Evolutionary conservation across 257 asterid species (phyloP), one percentile per base, ranked within the genome.

Genomic region (Nicotiana obtusifolia): DNA sequence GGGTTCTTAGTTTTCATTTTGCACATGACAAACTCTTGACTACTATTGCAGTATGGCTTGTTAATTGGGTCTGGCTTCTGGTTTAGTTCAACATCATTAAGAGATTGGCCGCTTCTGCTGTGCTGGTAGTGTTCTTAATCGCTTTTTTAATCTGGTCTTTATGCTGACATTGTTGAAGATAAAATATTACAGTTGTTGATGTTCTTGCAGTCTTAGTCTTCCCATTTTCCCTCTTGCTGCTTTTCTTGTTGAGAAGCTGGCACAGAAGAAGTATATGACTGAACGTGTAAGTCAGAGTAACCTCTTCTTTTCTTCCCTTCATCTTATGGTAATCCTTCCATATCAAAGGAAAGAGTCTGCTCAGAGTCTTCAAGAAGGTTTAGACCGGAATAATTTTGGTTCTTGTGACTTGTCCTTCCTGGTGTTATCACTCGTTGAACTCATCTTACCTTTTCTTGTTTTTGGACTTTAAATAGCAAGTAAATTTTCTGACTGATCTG

Each of bases 51-150:
- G 99, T 94, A 96, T 86, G 99, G 99, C 83, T 94, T 91, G 98
- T 88, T 96, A 83, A 96, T 96, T 83, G 89, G 83, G 76, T 52
- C 92, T 19, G 98, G 92, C 59, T 96, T 96, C 89, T 96, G 99
- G 99, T 87, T 94, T 89, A 86, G 98, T 87, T 86, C 98, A 16
- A 93, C 85, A 82, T 94, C 98, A 28, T 87, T 94, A 37, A 83
- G 95, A 84, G 98, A 96, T 88, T 96, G 99, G 99, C 99, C 99
- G 22, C 90, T 93, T 80, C 87, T 94, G 26, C 91, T 96, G 97
- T 93, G 99, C 89, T 94, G 99, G 99, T 96, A 94, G 84, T 64
- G 14, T 64, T 67, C 80, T 82, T 81, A 76, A 22, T 7, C 62
- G 44, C 11, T 59, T 76, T 41, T 8, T 31, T 30, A 37, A 41